Conservation (phyloP, 352 stramenopile genomes). For the Globisporangium orthogonon region DNA sequence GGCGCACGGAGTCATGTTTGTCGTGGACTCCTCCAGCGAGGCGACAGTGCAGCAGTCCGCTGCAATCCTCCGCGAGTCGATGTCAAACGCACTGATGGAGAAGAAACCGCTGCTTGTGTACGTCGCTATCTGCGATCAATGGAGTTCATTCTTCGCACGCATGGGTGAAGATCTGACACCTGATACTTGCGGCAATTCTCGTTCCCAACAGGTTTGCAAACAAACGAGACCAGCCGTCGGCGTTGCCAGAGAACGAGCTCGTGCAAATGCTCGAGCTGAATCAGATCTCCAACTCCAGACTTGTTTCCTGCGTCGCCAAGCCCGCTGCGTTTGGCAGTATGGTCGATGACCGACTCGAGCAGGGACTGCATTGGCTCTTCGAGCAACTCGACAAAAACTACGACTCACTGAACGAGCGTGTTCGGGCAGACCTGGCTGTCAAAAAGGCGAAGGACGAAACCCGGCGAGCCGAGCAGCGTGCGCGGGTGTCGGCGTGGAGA, state of each 20-base stretch:
- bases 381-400: slow-evolving; percentile 52
- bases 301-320: slow-evolving; percentile 58
- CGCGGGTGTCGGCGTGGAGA: slow-evolving; percentile 57
- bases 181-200: too few relatives aligned
- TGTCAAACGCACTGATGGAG: slow-evolving; percentile 43
- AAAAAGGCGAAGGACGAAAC: slow-evolving; percentile 61
- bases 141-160: too few relatives aligned
- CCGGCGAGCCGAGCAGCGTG: slow-evolving; percentile 49
- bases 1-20: slow-evolving; percentile 68
- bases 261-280: slow-evolving; percentile 27
- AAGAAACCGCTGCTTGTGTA: slow-evolving; percentile 72
- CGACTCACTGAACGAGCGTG: slow-evolving; percentile 35
- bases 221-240: slow-evolving; percentile 48
- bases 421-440: slow-evolving; percentile 33
- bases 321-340: slow-evolving; percentile 33
- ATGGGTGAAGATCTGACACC: not conserved
- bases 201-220: slow-evolving; percentile 57
- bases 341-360: slow-evolving; percentile 61
- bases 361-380: slow-evolving; percentile 67
- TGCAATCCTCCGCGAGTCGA: slow-evolving; percentile 39
- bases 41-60: slow-evolving; percentile 38
- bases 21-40: slow-evolving; percentile 61
- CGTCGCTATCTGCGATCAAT: slow-evolving; percentile 1
- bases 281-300: slow-evolving; percentile 30
- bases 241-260: slow-evolving; percentile 34